Conservation (phyloP, 805 yeast species). For the Wickerhamiella lipophila region DNA sequence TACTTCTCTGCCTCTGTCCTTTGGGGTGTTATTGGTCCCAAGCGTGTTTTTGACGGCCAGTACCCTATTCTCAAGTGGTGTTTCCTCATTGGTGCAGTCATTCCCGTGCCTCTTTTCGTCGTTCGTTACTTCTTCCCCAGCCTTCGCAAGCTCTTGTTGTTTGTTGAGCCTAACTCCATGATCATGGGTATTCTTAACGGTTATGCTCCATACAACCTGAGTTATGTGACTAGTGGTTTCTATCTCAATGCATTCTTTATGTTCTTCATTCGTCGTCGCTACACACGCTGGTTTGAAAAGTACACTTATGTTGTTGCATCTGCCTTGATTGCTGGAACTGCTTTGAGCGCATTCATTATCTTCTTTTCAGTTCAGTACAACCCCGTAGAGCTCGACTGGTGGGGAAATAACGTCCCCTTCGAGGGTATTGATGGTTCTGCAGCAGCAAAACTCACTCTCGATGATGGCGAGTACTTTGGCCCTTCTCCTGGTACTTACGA, state of each 20-base stretch:
- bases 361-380: slow-evolving; percentile 40
- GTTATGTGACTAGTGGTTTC: slow-evolving; percentile 15
- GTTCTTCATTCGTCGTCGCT: slow-evolving; percentile 32
- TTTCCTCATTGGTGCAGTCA: slow-evolving; percentile 41
- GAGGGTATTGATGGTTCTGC: slow-evolving; percentile 19
- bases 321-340: slow-evolving; percentile 48
- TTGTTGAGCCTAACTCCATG: slow-evolving; percentile 39
- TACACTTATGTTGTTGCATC: slow-evolving; percentile 43
- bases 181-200: slow-evolving; percentile 11
- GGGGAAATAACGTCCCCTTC: slow-evolving; percentile 40
- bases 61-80: slow-evolving; percentile 54
- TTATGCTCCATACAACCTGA: slow-evolving; percentile 21
- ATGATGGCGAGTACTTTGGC: slow-evolving; percentile 5
- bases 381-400: slow-evolving; percentile 38
- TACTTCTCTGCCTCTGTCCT: slow-evolving; percentile 41
- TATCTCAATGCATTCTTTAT: slow-evolving; percentile 15
- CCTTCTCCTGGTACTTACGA: slow-evolving; percentile 4
- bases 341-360: slow-evolving; percentile 42
- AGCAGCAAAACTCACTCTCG: slow-evolving; percentile 3
- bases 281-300: slow-evolving; percentile 42
- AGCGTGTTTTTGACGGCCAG: slow-evolving; percentile 34
- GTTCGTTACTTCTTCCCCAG: slow-evolving; percentile 19
- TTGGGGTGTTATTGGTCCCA: slow-evolving; percentile 48
- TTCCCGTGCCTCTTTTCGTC: slow-evolving; percentile 21
- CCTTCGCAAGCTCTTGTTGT: slow-evolving; percentile 17